Evolutionary conservation across 805 yeast species (phyloP).

Genomic region (Wickerhamiella siamensis): DNA sequence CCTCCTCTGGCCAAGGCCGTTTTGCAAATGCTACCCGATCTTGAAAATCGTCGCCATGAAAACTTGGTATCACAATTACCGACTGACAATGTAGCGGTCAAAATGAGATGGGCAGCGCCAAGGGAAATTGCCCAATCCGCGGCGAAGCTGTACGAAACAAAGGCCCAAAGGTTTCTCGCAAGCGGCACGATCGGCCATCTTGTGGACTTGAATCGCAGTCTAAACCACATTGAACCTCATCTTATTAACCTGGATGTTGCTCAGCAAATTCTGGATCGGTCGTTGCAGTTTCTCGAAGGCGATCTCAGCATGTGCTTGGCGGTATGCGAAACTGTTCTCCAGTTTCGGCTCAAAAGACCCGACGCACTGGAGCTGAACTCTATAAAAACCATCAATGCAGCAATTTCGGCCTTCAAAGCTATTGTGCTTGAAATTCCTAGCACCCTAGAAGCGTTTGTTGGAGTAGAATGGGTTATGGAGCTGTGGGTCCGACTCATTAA

Average conservation of each 20-base stretch:
- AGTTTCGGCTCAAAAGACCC: slow-evolving; percentile 1
- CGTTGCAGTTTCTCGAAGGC: background rate
- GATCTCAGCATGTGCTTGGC: background rate
- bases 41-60: too few species aligned
- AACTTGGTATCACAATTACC: too few species aligned
- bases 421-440: background rate
- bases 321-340: background rate
- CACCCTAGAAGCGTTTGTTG: background rate
- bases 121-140: background rate
- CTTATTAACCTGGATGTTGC: background rate
- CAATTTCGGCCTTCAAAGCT: background rate
- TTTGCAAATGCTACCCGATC: background rate
- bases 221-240: background rate
- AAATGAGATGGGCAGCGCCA: background rate
- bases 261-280: background rate
- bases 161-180: background rate
- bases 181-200: background rate
- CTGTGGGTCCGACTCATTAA: background rate
- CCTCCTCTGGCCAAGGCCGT: background rate
- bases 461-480: background rate
- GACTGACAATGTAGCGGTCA: too few species aligned
- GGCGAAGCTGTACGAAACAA: background rate
- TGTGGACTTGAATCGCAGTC: background rate
- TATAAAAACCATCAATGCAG: background rate
- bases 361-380: background rate